Evolutionary conservation across 148 eudicot species (phyloP).

Genomic region (Dianthus caryophyllus): DNA sequence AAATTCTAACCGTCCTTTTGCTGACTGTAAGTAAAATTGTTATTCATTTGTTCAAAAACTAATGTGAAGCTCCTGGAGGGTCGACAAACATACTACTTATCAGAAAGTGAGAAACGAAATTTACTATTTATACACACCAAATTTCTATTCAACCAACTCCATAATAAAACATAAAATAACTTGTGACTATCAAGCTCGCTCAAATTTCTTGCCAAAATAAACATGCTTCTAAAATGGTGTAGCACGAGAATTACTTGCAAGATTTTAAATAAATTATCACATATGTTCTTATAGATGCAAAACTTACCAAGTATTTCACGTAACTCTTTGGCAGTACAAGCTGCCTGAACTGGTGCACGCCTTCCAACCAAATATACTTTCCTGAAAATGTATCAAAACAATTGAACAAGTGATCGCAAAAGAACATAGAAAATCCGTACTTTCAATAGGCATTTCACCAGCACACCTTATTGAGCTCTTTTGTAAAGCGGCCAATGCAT

Average conservation of each 20-base stretch:
- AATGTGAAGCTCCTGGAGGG: too few species aligned
- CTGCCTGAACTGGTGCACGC: conserved; percentile 98
- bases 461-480: conserved; percentile 77
- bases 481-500: conserved; percentile 66
- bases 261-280: too few species aligned
- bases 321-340: conserved; percentile 96
- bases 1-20: too few species aligned
- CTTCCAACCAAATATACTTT: conserved; percentile 93
- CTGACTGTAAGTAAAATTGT: too few species aligned
- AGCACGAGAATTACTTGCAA: too few species aligned
- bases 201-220: too few species aligned
- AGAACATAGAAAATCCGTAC: conserved; percentile 6
- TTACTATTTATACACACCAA: too few species aligned
- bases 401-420: conserved; percentile 4
- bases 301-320: conserved; percentile 84
- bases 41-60: too few species aligned
- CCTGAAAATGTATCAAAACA: conserved; percentile 36
- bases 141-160: background rate
- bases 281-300: background rate
- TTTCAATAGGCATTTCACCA: background rate
- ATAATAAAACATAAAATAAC: background rate
- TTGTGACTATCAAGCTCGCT: too few species aligned
- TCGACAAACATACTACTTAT: too few species aligned
- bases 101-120: too few species aligned
- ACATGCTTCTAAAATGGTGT: too few species aligned